A percentile compares a stretch with the other conserved stretches of the same genome.
These are phyloP conservation scores for Medicago lupulina DNA, from an alignment of 306 rosid species.

Conservation along the genomic window DNA sequence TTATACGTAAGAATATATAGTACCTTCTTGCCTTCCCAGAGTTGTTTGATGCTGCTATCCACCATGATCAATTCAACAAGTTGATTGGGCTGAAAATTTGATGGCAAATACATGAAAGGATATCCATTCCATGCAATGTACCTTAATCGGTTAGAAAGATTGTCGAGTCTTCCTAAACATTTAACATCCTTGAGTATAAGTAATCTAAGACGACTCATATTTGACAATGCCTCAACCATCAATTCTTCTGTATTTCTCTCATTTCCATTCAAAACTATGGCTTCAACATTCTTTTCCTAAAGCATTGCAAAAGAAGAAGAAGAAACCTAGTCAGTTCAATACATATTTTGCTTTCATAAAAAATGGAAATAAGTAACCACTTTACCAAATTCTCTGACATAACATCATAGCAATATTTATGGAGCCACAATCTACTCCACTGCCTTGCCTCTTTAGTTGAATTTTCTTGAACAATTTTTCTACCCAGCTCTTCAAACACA, in stretches of 20 bases:
- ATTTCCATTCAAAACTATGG: not conserved
- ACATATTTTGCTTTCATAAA: not conserved
- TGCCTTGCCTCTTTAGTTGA: not conserved
- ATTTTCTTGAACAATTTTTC: not conserved
- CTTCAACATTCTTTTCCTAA: slow-evolving; percentile 10
- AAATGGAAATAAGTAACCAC: not conserved
- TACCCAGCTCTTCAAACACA: not conserved
- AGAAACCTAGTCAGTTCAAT: not conserved
- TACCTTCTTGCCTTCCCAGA: slow-evolving; percentile 1
- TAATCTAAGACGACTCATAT: not conserved
- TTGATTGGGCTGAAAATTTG: not conserved
- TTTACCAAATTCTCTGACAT: not conserved
- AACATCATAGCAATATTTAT: not conserved
- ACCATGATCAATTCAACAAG: slow-evolving; percentile 36
- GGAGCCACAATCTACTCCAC: not conserved
- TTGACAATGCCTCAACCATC: slow-evolving; percentile 1
- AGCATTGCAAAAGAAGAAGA: not conserved
- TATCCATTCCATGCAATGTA: slow-evolving; percentile 14
- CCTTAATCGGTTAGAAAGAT: slow-evolving; percentile 25
- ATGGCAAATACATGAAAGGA: slow-evolving; percentile 31
- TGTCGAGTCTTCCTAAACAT: not conserved
- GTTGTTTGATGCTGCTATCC: not conserved
- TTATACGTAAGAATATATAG: not conserved
- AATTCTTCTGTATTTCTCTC: not conserved
- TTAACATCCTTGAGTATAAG: not conserved